Base-by-base conservation (phyloP, 352 stramenopile genomes). In the Globisporangium lucens region DNA sequence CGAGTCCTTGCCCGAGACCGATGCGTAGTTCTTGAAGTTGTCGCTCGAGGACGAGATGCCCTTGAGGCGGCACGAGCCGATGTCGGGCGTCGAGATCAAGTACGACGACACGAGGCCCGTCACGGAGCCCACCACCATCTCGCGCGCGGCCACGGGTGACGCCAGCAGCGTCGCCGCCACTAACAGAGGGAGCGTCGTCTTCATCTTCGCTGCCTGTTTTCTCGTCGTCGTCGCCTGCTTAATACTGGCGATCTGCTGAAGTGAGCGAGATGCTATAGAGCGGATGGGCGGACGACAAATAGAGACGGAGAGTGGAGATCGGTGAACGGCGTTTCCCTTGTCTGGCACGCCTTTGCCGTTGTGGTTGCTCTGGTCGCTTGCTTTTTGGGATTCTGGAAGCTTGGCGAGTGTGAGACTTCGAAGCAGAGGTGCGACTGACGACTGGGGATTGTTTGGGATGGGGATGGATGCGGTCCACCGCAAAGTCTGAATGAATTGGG, bases 11-110 rank as follows among this genome's bases (percentile, higher is more conserved):
- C 71, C 81, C 4, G 83, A 77, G 29, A 95, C 76, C 9, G 83
- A 92, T 56, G 84, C 87, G 73, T 91, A 95, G 64, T 81, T 74
- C 72, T 91, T 91, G 72, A 89, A 90, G 64, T 91, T 93, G 65
- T 87, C 83, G 61, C 78, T 90, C 58, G 65, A 67, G 3, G 59
- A 49, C 9, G 73, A 66, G 57, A 93, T 77, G 72, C 83, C 81
- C 70, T 90, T 83, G 56, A 95, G 76, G 13, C 84, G 85, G 66
- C 87, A 95, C 43, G 79, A 80, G 62, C 83, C 87, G 66, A 79
- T 84, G 66, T 82, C 77, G 27, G 85, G 74, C 62, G 83, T 74
- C 63, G 74, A 71, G 69, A 93, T 88, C 58, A 75, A 79, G 71
- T 90, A 90, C 30, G 75, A 58, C n/a, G 75, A 78, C 46, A 85